phyloP scores from a whole-genome alignment of 2,329 filamentous ascomycete genomes.

The Phyllosticta paracitricarpa region DNA sequence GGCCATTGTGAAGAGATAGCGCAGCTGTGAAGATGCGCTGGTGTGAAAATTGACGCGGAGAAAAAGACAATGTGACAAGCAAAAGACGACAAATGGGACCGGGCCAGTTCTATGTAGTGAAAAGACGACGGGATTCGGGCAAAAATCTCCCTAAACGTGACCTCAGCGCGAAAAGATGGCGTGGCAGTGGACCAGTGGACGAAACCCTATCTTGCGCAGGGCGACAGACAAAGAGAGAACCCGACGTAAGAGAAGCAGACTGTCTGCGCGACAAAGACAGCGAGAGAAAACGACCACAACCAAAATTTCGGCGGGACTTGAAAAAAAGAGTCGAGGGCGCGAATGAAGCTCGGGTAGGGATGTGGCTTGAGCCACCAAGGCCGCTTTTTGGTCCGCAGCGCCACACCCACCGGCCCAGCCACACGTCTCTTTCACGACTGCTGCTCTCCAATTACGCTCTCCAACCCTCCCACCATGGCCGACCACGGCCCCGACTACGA shows the following conservation, averaged over 20 bases:
- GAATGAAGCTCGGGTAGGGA: conserved; percentile 3
- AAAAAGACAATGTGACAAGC: neutral
- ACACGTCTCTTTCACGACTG: neutral
- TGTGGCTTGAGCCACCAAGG: neutral
- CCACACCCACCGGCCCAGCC: conserved; percentile 1
- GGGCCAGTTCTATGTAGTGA: neutral
- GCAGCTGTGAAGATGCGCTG: neutral
- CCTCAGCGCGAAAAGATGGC: neutral
- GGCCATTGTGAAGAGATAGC: conserved; percentile 1
- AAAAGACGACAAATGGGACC: neutral
- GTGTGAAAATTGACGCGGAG: neutral
- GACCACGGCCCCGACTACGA: conserved; percentile 56
- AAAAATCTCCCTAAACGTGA: neutral
- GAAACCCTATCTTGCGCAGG: neutral
- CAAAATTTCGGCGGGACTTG: neutral
- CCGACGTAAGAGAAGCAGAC: neutral
- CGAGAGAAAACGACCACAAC: neutral
- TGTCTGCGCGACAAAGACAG: neutral
- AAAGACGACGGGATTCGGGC: neutral
- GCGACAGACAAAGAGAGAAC: conserved; percentile 1
- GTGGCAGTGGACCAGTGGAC: neutral
- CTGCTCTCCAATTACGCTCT: neutral
- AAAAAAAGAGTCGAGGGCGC: neutral
- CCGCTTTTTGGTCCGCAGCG: neutral
- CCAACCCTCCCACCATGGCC: neutral